Conservation (phyloP, 768 basidiomycete genomes). For the Lactarius hatsudake region DNA sequence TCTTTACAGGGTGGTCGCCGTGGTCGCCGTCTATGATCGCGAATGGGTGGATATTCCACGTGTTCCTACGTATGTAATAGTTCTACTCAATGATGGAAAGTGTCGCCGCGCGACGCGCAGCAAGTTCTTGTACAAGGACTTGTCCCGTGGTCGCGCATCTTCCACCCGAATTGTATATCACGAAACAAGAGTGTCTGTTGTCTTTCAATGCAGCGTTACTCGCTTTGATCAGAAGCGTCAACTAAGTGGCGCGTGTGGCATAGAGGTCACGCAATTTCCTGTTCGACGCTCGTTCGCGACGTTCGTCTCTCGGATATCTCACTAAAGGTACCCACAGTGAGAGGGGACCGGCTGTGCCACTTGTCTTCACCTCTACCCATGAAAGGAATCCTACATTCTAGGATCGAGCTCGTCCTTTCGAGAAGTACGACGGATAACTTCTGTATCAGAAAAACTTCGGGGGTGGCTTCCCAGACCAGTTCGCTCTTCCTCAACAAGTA, state of each 20-base stretch:
- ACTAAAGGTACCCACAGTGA: background rate
- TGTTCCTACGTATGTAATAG: constrained; percentile 37
- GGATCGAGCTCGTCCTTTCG: background rate
- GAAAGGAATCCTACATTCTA: background rate
- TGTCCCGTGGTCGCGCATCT: constrained; percentile 71
- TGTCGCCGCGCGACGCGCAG: constrained; percentile 90
- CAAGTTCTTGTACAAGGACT: constrained; percentile 52
- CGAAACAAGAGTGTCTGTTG: background rate
- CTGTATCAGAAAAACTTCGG: constrained; percentile 12
- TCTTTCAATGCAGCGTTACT: background rate
- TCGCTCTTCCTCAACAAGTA: background rate
- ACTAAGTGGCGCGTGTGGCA: background rate
- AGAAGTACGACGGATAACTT: background rate
- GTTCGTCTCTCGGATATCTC: background rate
- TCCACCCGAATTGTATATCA: constrained; percentile 20
- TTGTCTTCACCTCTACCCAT: background rate
- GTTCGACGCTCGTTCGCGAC: background rate
- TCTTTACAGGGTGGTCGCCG: constrained; percentile 87
- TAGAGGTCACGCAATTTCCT: background rate
- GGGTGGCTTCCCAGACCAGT: constrained; percentile 8
- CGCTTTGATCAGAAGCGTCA: background rate
- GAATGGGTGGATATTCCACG: constrained; percentile 31
- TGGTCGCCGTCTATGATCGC: constrained; percentile 84
- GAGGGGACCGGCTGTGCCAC: background rate
- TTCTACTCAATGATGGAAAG: constrained; percentile 44